Conservation (phyloP, 2,329 filamentous ascomycete species). For the Hymenoscyphus scutula region DNA sequence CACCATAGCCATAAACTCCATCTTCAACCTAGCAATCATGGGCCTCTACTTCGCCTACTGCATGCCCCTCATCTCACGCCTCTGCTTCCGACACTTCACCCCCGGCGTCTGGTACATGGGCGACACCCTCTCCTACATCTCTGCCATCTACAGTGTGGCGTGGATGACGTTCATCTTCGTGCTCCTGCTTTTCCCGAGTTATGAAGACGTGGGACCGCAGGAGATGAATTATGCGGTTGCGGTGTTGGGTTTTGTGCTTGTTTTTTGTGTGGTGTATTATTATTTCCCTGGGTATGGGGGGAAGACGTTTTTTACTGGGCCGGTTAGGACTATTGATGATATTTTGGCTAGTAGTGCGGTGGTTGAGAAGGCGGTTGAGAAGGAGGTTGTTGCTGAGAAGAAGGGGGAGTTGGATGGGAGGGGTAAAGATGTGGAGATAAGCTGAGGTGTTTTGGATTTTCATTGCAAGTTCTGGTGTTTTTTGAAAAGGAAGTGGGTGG, state of each 20-base stretch:
- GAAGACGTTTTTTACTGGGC: conserved; percentile 35
- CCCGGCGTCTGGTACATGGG: conserved; percentile 37
- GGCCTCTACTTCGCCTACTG: conserved; percentile 38
- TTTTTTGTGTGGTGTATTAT: conserved; percentile 36
- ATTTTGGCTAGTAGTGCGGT: conserved; percentile 14
- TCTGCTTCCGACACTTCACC: conserved; percentile 32
- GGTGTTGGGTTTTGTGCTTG: conserved; percentile 33
- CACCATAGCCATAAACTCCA: conserved; percentile 36
- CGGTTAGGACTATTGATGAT: conserved; percentile 34
- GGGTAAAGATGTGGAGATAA: neutral
- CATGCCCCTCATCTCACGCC: conserved; percentile 35
- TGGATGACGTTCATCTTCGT: conserved; percentile 38
- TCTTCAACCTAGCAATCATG: conserved; percentile 38
- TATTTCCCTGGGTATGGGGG: conserved; percentile 32
- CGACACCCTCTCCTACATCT: conserved; percentile 29
- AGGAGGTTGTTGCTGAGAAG: neutral
- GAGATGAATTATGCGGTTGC: conserved; percentile 37
- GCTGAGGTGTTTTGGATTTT: no score
- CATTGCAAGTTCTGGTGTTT: no score
- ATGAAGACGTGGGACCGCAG: conserved; percentile 25
- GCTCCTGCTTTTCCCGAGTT: conserved; percentile 33
- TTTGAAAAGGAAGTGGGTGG: no score
- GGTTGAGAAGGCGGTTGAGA: neutral
- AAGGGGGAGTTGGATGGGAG: neutral
- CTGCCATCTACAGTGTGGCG: conserved; percentile 29